Base-by-base conservation (phyloP, 306 rosid genomes). In the Biancaea sappan region DNA sequence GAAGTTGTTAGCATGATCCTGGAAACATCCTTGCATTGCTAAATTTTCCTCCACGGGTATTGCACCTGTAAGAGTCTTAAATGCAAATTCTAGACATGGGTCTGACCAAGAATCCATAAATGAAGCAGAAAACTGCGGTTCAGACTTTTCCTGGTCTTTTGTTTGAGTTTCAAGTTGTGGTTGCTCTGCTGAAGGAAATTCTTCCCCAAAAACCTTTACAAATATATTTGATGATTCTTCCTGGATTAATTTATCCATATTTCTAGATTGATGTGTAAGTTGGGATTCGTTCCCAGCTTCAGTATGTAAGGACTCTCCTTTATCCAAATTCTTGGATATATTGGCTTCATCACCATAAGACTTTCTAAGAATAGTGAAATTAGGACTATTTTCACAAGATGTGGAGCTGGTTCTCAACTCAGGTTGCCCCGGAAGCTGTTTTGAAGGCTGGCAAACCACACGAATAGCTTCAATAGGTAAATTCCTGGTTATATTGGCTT, bases 51-150 rank as follows among this genome's bases (percentile, higher is more conserved):
- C 93, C 6, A 87, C 79, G 5, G 98, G 95, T 81, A 87, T 83
- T 84, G 67, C 86, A 10, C 98, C 98, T 32, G 96, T 91, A 72
- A 94, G 98, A 51, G 96, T 94, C 89, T 92, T 94, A 60, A 80
- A 88, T 31, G 98, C 96, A 77, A 91, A 94, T 69, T 94, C 98
- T 65, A 91, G 84, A 82, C 98, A 91, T 28, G 98, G 96, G 77
- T 94, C 98, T 38, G 92, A 92, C 95, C 98, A 94, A 52, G 92
- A 76, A 85, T 88, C 88, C 79, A 72, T 66, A 58, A 86, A 80
- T 18, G 95, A 84, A 21, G 83, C 75, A 71, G 89, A 73, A 56
- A 83, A 72, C 54, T 76, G 84, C 16, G 83, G 59, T 51, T 83
- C 88, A 19, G 85, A 54, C 57, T 66, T 81, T 18, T 70, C 66